Percentiles rank a stretch among this genome's conserved stretches.
Evolutionary conservation across 805 yeast genomes (phyloP).

Genomic region (Saturnispora quitensis): DNA sequence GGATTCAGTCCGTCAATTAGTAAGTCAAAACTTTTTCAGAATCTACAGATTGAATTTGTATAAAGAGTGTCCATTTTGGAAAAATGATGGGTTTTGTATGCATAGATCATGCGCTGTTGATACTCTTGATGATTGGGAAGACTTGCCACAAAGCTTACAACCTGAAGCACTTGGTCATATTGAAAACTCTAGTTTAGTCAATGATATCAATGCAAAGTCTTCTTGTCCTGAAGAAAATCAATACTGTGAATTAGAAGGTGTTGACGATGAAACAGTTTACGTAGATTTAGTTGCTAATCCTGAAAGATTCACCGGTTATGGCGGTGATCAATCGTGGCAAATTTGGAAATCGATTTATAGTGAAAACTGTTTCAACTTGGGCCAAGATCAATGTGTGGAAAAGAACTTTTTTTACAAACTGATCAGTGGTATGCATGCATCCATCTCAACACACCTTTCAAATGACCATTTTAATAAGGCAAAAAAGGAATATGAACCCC

Average conservation of each 20-base stretch:
- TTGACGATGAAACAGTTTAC: constrained; percentile 62
- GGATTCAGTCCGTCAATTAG: constrained; percentile 48
- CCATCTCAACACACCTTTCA: constrained; percentile 86
- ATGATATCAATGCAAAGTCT: constrained; percentile 21
- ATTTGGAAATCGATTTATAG: constrained; percentile 91
- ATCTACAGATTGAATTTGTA: constrained; percentile 80
- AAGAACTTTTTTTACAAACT: constrained; percentile 82
- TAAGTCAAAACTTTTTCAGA: constrained; percentile 71
- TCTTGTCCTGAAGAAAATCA: constrained; percentile 27
- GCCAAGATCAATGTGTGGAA: constrained; percentile 58
- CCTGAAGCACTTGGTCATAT: constrained; percentile 60
- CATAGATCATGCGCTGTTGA: constrained; percentile 88
- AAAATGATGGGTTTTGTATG: constrained; percentile 73
- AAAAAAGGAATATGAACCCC: constrained; percentile 78
- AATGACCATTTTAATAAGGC: constrained; percentile 65
- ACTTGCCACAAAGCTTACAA: constrained; percentile 63
- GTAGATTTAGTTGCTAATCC: constrained; percentile 85
- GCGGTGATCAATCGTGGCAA: constrained; percentile 83
- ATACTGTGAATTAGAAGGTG: constrained; percentile 56
- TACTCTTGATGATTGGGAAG: constrained; percentile 62
- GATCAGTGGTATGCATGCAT: constrained; percentile 90
- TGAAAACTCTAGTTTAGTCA: constrained; percentile 30
- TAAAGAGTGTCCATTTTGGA: constrained; percentile 80
- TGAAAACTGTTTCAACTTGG: constrained; percentile 68
- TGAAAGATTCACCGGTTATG: constrained; percentile 93